Conservation (phyloP, 2,329 filamentous ascomycete species). For the Helotiales sp. region DNA sequence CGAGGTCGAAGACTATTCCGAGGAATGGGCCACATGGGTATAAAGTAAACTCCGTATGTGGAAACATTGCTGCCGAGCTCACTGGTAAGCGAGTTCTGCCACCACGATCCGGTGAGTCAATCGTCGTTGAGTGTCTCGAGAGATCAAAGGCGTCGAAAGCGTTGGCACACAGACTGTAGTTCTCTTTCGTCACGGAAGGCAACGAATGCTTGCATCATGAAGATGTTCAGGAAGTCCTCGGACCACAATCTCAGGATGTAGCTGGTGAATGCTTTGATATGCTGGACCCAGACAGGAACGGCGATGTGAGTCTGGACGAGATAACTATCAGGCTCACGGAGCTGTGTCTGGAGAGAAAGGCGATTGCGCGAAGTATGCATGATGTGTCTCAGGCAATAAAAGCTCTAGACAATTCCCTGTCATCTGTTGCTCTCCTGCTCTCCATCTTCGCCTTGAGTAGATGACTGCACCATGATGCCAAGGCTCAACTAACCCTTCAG, state of each 20-base stretch:
- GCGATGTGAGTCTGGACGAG: slow-evolving; percentile 22
- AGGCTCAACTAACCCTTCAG: background rate
- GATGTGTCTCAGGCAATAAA: slow-evolving; percentile 23
- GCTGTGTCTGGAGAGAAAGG: slow-evolving; percentile 12
- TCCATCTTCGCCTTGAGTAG: slow-evolving; percentile 21
- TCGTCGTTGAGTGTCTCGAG: slow-evolving; percentile 14
- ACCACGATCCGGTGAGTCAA: slow-evolving; percentile 8
- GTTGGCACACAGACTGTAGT: slow-evolving; percentile 15
- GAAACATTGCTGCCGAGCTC: slow-evolving; percentile 20
- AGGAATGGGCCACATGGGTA: slow-evolving; percentile 8
- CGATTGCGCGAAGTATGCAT: slow-evolving; percentile 24
- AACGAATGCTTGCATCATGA: background rate
- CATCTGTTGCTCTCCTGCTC: slow-evolving; percentile 16
- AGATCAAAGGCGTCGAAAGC: slow-evolving; percentile 14
- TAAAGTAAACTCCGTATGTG: slow-evolving; percentile 19
- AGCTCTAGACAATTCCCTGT: slow-evolving; percentile 16
- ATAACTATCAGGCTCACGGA: slow-evolving; percentile 15
- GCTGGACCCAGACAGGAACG: slow-evolving; percentile 22
- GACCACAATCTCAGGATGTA: background rate
- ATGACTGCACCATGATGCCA: background rate
- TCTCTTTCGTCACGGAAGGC: background rate
- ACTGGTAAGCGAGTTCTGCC: slow-evolving; percentile 14
- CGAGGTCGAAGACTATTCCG: background rate
- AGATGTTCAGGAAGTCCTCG: background rate
- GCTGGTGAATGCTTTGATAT: slow-evolving; percentile 20